These are phyloP conservation scores for Pyrenophora seminiperda DNA, from an alignment of 2,329 filamentous ascomycete genomes.

Conservation along the genomic window DNA sequence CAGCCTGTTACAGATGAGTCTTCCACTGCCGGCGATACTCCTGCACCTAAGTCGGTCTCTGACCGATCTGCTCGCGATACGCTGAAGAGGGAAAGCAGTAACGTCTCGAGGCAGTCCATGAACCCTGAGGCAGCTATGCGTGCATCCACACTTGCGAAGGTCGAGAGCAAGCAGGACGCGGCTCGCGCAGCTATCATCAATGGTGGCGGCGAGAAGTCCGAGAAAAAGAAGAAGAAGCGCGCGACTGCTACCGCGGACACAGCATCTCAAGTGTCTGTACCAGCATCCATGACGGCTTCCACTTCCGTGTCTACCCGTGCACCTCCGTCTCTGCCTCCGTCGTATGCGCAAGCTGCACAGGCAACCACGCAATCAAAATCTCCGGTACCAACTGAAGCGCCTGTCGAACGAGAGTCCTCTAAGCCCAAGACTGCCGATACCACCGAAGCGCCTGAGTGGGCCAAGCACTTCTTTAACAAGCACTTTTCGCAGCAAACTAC, in stretches of 20 bases:
- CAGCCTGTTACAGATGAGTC: slow-evolving; percentile 40
- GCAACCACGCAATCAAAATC: slow-evolving; percentile 37
- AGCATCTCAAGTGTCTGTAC: slow-evolving; percentile 51
- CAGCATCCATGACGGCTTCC: slow-evolving; percentile 13
- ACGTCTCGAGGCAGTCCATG: slow-evolving; percentile 40
- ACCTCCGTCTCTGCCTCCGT: slow-evolving; percentile 29
- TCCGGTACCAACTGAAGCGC: slow-evolving; percentile 30
- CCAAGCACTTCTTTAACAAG: slow-evolving; percentile 43
- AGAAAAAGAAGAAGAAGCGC: slow-evolving; percentile 72
- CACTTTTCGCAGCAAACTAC: slow-evolving; percentile 31
- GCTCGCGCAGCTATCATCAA: slow-evolving; percentile 50
- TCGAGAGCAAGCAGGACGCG: slow-evolving; percentile 50
- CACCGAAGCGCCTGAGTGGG: slow-evolving; percentile 45
- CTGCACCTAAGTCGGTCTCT: slow-evolving; percentile 42
- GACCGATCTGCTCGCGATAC: slow-evolving; percentile 45
- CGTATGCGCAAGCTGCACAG: slow-evolving; percentile 52
- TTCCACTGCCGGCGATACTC: slow-evolving; percentile 47
- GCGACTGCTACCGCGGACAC: slow-evolving; percentile 49
- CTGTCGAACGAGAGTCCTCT: slow-evolving; percentile 19
- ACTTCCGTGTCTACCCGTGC: slow-evolving; percentile 16
- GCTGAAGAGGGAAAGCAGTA: slow-evolving; percentile 45
- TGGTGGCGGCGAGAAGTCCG: slow-evolving; percentile 46
- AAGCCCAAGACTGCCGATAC: slow-evolving; percentile 22
- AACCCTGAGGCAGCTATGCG: slow-evolving; percentile 48
- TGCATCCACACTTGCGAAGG: slow-evolving; percentile 49